These are phyloP conservation scores for Pythium chondricola DNA, from an alignment of 352 stramenopile species.

Conservation along the genomic window DNA sequence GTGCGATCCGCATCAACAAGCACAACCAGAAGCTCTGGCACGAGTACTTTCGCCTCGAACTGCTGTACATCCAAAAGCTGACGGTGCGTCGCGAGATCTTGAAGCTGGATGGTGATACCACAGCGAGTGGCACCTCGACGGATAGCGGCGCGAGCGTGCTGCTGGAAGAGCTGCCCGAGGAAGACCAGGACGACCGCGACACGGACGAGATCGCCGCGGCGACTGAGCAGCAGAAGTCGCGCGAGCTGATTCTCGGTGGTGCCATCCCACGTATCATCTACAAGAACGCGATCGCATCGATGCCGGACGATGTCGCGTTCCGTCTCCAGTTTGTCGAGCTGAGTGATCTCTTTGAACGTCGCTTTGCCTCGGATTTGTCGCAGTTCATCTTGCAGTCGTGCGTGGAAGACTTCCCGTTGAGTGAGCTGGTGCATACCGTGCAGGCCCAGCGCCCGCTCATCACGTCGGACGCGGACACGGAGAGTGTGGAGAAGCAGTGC, in stretches of 20 bases:
- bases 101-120: slow-evolving; percentile 42
- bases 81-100: slow-evolving; percentile 73
- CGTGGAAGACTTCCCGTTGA: slow-evolving; percentile 45
- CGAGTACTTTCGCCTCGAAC: slow-evolving; percentile 88
- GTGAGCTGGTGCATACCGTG: slow-evolving; percentile 46
- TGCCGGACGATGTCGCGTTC: slow-evolving; percentile 58
- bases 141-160: slow-evolving; percentile 33
- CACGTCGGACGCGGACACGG: slow-evolving; percentile 29
- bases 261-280: slow-evolving; percentile 83
- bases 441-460: slow-evolving; percentile 49
- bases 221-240: slow-evolving; percentile 51
- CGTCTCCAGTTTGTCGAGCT: slow-evolving; percentile 74
- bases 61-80: slow-evolving; percentile 90
- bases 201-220: slow-evolving; percentile 21
- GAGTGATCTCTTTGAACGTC: slow-evolving; percentile 58
- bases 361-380: slow-evolving; percentile 55
- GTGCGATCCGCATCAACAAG: slow-evolving; percentile 88
- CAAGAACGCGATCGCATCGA: slow-evolving; percentile 58
- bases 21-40: slow-evolving; percentile 79
- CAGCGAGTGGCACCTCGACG: slow-evolving; percentile 10
- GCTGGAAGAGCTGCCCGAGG: slow-evolving; percentile 39
- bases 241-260: slow-evolving; percentile 66
- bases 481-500: slow-evolving; percentile 35
- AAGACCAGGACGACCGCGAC: slow-evolving; percentile 17
- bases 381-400: slow-evolving; percentile 67